Base-by-base conservation (phyloP, 257 asterid species). In the Jasminum sambac region DNA sequence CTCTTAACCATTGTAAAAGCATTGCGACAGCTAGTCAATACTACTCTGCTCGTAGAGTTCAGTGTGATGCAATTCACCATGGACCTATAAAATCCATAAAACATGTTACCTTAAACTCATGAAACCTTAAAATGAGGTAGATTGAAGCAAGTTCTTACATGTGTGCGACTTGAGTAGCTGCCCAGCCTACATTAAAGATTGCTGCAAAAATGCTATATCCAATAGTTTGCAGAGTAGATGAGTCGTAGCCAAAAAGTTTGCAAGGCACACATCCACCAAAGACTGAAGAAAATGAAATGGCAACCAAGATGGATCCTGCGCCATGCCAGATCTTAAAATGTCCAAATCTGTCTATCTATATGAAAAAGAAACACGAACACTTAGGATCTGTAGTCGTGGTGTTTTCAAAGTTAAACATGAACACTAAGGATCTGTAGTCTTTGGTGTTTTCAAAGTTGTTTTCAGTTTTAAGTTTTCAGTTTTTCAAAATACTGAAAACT, bases 11-110 rank as follows among this genome's bases (percentile, higher is more conserved):
- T 93, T 40, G 97, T 84, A 75, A 87, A 90, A 61, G 98, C 96
- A 81, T 93, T 93, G 63, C 98, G 93, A 69, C 97, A 88, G 87
- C 98, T 93, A n/a, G 97, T 82, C 83, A 93, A 76, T 13, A 87
- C 97, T 67, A 87, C 97, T 86, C 97, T 83, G 89, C 94, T 93
- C 8, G 97, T 82, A 16, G 98, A 87, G 63, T 88, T 88, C 79
- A 93, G 81, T 64, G 97, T 90, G 69, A 93, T 93, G 91, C 97
- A 93, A 84, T 90, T 93, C 87, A 93, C 97, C 98, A 93, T 90
- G 5, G 98, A 90, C 98, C 98, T 93, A 69, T 6, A 10, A 21
- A 55, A 55, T 55, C 62, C 36, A 21, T 9, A 30, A 55, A 13
- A 21, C 61, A 52, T 2, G 9, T 19, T 21, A 17, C 62, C 6